A percentile compares a stretch with the other conserved stretches of the same genome.
Evolutionary conservation across 225 moss, liverwort and hornwort species (phyloP).

Genomic region (Pseudisothecium myosuroides): DNA sequence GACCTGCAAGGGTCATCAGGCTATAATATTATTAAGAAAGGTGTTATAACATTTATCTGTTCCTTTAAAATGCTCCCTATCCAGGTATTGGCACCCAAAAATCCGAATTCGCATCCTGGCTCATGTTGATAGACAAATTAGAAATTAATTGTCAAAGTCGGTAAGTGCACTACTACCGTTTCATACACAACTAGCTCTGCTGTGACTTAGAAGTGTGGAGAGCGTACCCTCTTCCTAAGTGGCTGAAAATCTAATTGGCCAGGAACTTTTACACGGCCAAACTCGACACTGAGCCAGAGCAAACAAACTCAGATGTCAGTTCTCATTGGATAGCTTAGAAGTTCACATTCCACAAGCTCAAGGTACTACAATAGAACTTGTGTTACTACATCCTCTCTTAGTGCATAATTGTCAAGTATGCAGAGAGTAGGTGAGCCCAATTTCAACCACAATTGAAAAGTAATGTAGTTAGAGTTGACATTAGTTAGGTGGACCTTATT

Average conservation of each 20-base stretch:
- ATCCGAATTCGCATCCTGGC: neutral
- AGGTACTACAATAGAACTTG: too few relatives aligned
- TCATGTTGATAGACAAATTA: neutral
- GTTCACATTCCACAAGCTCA: neutral
- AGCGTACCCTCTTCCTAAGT: slow-evolving; percentile 7
- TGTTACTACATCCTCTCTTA: too few relatives aligned
- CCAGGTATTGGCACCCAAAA: neutral
- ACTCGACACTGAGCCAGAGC: slow-evolving; percentile 24
- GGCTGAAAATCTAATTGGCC: slow-evolving; percentile 9
- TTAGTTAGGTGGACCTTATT: too few relatives aligned
- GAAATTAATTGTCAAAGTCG: neutral
- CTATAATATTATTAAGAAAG: neutral
- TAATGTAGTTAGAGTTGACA: too few relatives aligned
- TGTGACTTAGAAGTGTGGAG: neutral
- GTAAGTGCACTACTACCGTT: neutral
- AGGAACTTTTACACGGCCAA: slow-evolving; percentile 24
- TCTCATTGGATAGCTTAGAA: neutral
- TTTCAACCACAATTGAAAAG: too few relatives aligned
- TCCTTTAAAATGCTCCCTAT: neutral
- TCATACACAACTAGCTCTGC: neutral
- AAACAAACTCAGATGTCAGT: neutral
- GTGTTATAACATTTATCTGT: neutral
- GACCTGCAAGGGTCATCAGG: neutral
- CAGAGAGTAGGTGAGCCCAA: too few relatives aligned
- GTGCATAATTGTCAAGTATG: too few relatives aligned